Percentiles rank a stretch among this genome's conserved stretches.
phyloP scores from a whole-genome alignment of 208 protist genomes.

The Lotmaria passim region DNA sequence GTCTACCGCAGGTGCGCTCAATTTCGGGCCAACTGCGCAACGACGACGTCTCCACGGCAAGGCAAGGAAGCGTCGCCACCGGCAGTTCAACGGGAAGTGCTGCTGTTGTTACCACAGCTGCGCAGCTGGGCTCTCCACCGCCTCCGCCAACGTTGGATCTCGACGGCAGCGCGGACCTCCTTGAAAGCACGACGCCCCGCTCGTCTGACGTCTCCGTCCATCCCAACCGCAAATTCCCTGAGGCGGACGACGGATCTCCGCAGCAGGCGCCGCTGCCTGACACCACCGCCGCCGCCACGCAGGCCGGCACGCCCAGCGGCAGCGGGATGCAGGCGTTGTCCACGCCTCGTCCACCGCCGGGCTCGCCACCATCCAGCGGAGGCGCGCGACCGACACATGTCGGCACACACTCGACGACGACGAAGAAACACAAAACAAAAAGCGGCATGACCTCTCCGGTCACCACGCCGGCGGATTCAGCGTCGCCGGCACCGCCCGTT shows the following conservation, averaged over 20 bases:
- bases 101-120: too few species aligned
- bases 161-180: background rate
- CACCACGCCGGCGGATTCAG: background rate
- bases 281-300: too few species aligned
- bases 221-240: constrained; percentile 12
- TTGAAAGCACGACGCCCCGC: background rate
- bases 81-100: background rate
- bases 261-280: background rate
- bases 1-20: constrained; percentile 4
- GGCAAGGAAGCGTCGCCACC: background rate
- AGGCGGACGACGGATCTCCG: constrained; percentile 9
- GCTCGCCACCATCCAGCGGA: background rate
- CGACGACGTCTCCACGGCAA: background rate
- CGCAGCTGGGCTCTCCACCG: background rate
- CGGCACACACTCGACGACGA: background rate
- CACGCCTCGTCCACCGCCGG: constrained; percentile 9
- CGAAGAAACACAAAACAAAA: background rate
- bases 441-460: background rate
- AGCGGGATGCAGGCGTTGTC: background rate
- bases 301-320: too few species aligned
- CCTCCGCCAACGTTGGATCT: constrained; percentile 1
- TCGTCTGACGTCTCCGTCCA: constrained; percentile 4
- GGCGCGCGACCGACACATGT: background rate
- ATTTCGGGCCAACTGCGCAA: background rate
- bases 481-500: background rate